phyloP scores from a whole-genome alignment of 768 basidiomycete species.

The Calvatia gigantea region DNA sequence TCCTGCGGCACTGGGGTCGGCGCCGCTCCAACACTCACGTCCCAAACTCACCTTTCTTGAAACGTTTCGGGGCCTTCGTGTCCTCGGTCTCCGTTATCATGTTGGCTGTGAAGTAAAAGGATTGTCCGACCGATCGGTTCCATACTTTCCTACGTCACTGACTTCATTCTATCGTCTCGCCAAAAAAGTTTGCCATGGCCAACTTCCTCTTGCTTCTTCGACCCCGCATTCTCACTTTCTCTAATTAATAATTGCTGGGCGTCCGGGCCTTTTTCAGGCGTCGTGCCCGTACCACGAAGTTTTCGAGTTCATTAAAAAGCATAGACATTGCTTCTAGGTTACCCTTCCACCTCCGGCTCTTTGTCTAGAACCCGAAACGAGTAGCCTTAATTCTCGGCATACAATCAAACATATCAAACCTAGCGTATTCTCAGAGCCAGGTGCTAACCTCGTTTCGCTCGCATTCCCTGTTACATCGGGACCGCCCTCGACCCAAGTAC shows the following conservation, averaged over 20 bases:
- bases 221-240: conserved; percentile 34
- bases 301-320: conserved; percentile 33
- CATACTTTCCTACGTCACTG: conserved; percentile 38
- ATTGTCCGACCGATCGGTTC: conserved; percentile 12
- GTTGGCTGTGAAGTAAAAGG: conserved; percentile 22
- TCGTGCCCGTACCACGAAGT: conserved; percentile 23
- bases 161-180: conserved; percentile 40
- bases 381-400: conserved; percentile 21
- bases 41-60: conserved; percentile 33
- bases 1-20: conserved; percentile 42
- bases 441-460: conserved; percentile 37
- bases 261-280: conserved; percentile 36
- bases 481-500: conserved; percentile 22
- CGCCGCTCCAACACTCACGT: conserved; percentile 14
- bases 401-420: conserved; percentile 33
- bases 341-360: conserved; percentile 36
- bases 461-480: conserved; percentile 38
- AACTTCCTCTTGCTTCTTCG: conserved; percentile 37
- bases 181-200: conserved; percentile 34
- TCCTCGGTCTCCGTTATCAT: conserved; percentile 45
- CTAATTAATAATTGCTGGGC: conserved; percentile 2
- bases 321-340: conserved; percentile 35
- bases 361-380: conserved; percentile 31
- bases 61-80: conserved; percentile 37
- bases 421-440: conserved; percentile 38